Conservation (phyloP, 164 flowering plant genomes). For the Hamamelis virginiana region DNA sequence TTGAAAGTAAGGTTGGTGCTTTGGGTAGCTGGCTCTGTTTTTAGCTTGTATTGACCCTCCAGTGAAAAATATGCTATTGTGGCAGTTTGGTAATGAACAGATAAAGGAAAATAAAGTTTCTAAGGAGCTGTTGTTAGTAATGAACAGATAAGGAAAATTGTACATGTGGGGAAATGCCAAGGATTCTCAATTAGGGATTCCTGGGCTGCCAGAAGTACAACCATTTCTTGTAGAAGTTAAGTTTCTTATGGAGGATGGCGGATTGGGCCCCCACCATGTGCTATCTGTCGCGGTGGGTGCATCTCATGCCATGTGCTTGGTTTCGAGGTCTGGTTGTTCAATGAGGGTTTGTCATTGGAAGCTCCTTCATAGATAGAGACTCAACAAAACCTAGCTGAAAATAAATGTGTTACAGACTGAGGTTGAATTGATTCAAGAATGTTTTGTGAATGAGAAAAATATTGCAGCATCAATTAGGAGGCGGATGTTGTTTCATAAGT, state of each 20-base stretch:
- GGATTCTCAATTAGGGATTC: constrained; percentile 84
- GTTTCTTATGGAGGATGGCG: constrained; percentile 72
- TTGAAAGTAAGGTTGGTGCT: too few species aligned
- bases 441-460: too few species aligned
- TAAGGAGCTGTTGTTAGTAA: background rate
- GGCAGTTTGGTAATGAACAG: too few species aligned
- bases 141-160: constrained; percentile 68
- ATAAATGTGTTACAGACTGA: too few species aligned
- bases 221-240: constrained; percentile 66
- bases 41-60: too few species aligned
- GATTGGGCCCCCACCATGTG: constrained; percentile 56
- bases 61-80: too few species aligned
- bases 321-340: constrained; percentile 35
- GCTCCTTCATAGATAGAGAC: background rate
- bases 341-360: background rate
- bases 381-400: background rate
- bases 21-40: too few species aligned
- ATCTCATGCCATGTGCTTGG: constrained; percentile 85
- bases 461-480: too few species aligned
- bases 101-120: too few species aligned
- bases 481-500: too few species aligned
- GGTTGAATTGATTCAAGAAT: too few species aligned
- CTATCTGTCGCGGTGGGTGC: constrained; percentile 80
- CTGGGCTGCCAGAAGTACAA: constrained; percentile 79
- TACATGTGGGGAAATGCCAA: constrained; percentile 93